These are phyloP conservation scores for Barnettozyma populi DNA, from an alignment of 805 yeast species.

Conservation along the genomic window DNA sequence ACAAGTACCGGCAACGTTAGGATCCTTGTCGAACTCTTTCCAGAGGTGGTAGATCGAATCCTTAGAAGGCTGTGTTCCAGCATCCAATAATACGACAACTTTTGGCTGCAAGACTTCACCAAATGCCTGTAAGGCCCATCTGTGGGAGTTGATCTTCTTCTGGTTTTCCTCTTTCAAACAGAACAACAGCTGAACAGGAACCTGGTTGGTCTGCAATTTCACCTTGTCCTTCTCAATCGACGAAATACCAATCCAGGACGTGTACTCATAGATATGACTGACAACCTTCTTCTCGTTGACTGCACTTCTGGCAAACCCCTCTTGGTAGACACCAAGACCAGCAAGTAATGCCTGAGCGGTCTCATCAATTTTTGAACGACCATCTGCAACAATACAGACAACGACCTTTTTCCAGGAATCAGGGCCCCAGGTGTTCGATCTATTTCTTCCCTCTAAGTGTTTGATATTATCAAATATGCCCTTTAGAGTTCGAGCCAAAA, in stretches of 20 bases:
- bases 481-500: constrained; percentile 78
- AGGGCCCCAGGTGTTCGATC: constrained; percentile 83
- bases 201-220: constrained; percentile 59
- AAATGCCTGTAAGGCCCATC: constrained; percentile 96
- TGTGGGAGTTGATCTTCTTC: constrained; percentile 88
- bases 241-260: constrained; percentile 84
- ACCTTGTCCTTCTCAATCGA: constrained; percentile 57
- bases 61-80: constrained; percentile 87
- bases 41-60: constrained; percentile 85
- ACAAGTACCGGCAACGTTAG: constrained; percentile 94
- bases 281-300: constrained; percentile 78
- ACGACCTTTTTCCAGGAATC: constrained; percentile 94
- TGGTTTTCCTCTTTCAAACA: constrained; percentile 87
- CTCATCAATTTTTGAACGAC: constrained; percentile 77
- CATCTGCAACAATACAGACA: constrained; percentile 86
- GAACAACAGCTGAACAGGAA: constrained; percentile 84
- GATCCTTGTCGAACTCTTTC: constrained; percentile 72
- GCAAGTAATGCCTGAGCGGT: constrained; percentile 76
- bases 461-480: constrained; percentile 87
- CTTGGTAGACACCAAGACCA: constrained; percentile 88
- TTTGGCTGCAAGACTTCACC: constrained; percentile 77
- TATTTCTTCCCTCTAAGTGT: constrained; percentile 60
- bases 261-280: constrained; percentile 90
- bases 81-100: constrained; percentile 80
- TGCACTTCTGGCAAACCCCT: constrained; percentile 89